phyloP scores from a whole-genome alignment of 2,329 filamentous ascomycete species.

The Sporothrix schenckii region DNA sequence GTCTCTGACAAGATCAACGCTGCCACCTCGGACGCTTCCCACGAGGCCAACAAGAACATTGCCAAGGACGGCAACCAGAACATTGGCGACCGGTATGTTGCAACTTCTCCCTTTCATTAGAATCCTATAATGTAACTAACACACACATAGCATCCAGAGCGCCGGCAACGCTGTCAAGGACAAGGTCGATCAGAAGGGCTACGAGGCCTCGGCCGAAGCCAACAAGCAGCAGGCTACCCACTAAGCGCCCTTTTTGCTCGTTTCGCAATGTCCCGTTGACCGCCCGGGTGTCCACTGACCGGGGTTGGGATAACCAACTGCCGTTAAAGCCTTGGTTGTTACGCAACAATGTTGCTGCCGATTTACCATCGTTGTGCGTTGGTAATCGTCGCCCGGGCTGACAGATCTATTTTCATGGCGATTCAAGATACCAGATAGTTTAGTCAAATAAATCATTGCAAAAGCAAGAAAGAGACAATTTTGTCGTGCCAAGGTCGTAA shows the following conservation, averaged over 20 bases:
- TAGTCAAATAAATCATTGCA: neutral
- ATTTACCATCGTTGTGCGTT: neutral
- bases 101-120: neutral
- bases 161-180: constrained; percentile 44
- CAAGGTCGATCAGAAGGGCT: constrained; percentile 42
- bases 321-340: neutral
- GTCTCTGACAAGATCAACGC: constrained; percentile 60
- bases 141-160: constrained; percentile 40
- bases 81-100: constrained; percentile 50
- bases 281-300: too few relatives aligned
- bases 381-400: neutral
- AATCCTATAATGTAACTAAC: constrained; percentile 17
- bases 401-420: neutral
- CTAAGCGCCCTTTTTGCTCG: constrained; percentile 39
- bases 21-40: constrained; percentile 50
- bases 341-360: neutral
- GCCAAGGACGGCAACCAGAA: constrained; percentile 58
- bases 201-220: constrained; percentile 44
- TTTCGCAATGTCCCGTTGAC: neutral
- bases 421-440: constrained; percentile 20
- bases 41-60: constrained; percentile 63
- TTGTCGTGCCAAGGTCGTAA: neutral
- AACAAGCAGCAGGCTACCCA: constrained; percentile 47
- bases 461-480: neutral
- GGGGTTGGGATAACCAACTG: neutral